A percentile compares a stretch with the other conserved stretches of the same genome.
These are phyloP conservation scores for Pochonia chlamydosporia DNA, from an alignment of 2,329 filamentous ascomycete genomes.

Conservation along the genomic window DNA sequence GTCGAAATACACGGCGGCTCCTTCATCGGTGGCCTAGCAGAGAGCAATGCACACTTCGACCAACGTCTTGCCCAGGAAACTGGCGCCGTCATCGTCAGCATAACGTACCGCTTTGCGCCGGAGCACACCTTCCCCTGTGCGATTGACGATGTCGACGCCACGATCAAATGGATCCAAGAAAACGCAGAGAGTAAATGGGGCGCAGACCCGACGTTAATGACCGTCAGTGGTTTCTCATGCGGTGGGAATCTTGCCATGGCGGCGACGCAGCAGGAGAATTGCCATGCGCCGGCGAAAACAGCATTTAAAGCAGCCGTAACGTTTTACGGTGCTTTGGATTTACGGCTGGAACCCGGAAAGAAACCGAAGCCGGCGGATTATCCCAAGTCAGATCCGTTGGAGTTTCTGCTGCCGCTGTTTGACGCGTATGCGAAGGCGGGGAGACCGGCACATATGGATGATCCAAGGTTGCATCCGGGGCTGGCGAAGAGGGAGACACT, in stretches of 20 bases:
- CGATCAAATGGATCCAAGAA: slow-evolving; percentile 31
- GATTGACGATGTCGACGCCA: slow-evolving; percentile 41
- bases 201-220: slow-evolving; percentile 34
- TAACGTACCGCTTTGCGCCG: slow-evolving; percentile 46
- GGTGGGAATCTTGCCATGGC: slow-evolving; percentile 39
- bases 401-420: slow-evolving; percentile 33
- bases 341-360: slow-evolving; percentile 30
- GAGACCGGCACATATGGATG: slow-evolving; percentile 19
- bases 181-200: slow-evolving; percentile 29
- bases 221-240: slow-evolving; percentile 36
- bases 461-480: slow-evolving; percentile 30
- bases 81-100: slow-evolving; percentile 39
- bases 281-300: slow-evolving; percentile 16
- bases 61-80: slow-evolving; percentile 28
- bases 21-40: slow-evolving; percentile 37
- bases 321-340: slow-evolving; percentile 34
- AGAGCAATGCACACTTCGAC: slow-evolving; percentile 29
- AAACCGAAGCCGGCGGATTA: slow-evolving; percentile 29
- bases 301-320: slow-evolving; percentile 31
- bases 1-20: slow-evolving; percentile 38
- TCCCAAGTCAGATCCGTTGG: slow-evolving; percentile 32
- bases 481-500: slow-evolving; percentile 20
- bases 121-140: slow-evolving; percentile 43
- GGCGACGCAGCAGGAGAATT: slow-evolving; percentile 18
- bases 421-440: slow-evolving; percentile 34